A percentile compares a stretch with the other conserved stretches of the same genome.
Conservation (phyloP, 192 early-diverging fungal genomes). For the Coemansia sp. region DNA sequence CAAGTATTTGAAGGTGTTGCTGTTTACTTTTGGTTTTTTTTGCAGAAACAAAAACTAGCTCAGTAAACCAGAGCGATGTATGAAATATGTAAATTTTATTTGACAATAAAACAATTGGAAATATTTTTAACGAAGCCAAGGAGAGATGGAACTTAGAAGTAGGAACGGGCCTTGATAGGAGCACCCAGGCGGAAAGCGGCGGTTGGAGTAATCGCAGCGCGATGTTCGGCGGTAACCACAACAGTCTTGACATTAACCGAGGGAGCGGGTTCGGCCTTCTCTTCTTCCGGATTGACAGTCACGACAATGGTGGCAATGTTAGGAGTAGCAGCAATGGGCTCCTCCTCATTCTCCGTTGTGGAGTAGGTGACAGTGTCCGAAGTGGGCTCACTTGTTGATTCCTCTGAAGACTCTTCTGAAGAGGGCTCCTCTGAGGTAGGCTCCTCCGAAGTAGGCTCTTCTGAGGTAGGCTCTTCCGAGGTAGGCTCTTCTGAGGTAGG, state of each 20-base stretch:
- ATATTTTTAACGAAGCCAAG: no score
- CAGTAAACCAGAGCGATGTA: no score
- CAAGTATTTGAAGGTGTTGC: no score
- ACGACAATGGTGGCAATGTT: neutral
- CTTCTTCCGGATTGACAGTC: neutral
- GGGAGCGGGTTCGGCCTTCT: neutral
- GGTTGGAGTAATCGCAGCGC: neutral
- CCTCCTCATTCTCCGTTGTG: no score
- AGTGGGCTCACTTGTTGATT: neutral
- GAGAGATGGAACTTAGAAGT: neutral
- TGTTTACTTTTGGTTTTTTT: no score
- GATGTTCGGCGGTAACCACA: neutral
- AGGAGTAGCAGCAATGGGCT: neutral
- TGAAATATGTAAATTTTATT: no score
- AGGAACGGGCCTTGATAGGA: neutral
- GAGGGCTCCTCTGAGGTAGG: no score
- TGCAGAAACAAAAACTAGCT: no score
- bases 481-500: no score
- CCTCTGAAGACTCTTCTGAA: neutral
- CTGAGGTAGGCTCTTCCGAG: no score
- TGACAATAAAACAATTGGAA: no score
- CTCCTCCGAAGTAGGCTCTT: no score
- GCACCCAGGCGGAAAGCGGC: slow-evolving; percentile 3
- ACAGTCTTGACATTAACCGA: neutral
- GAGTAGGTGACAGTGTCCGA: neutral